These are phyloP conservation scores for Barbarea vulgaris DNA, from an alignment of 345 rosid genomes.

Conservation along the genomic window DNA sequence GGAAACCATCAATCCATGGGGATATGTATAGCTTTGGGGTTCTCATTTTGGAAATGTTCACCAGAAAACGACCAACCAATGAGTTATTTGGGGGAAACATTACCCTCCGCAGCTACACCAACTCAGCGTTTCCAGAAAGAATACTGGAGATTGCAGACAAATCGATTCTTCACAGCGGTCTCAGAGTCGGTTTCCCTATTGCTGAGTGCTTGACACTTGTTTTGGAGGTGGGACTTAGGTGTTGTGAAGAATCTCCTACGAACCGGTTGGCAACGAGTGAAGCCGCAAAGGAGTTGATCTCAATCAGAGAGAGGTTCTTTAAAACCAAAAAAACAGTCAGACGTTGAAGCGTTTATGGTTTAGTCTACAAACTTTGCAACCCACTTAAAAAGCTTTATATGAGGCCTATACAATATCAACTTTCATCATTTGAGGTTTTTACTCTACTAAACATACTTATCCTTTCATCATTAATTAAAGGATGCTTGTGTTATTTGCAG, in stretches of 20 bases:
- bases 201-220: constrained; percentile 5
- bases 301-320: constrained; percentile 16
- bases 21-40: constrained; percentile 11
- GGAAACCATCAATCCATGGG: constrained; percentile 21
- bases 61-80: constrained; percentile 30
- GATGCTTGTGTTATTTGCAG: not conserved
- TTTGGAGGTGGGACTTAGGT: constrained; percentile 32
- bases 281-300: constrained; percentile 5
- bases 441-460: not conserved
- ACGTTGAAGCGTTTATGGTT: not conserved
- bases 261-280: constrained; percentile 26
- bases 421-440: not conserved
- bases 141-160: constrained; percentile 22
- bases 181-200: not conserved
- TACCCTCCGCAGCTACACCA: constrained; percentile 20
- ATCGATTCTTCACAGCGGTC: not conserved
- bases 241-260: constrained; percentile 30
- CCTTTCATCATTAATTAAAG: not conserved
- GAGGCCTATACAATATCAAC: not conserved
- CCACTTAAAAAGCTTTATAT: not conserved
- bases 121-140: not conserved
- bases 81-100: constrained; percentile 23
- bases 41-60: constrained; percentile 4
- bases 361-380: not conserved
- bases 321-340: not conserved